Conservation (phyloP, 1,284 basidiomycete genomes). For the Pseudozyma thailandica region DNA sequence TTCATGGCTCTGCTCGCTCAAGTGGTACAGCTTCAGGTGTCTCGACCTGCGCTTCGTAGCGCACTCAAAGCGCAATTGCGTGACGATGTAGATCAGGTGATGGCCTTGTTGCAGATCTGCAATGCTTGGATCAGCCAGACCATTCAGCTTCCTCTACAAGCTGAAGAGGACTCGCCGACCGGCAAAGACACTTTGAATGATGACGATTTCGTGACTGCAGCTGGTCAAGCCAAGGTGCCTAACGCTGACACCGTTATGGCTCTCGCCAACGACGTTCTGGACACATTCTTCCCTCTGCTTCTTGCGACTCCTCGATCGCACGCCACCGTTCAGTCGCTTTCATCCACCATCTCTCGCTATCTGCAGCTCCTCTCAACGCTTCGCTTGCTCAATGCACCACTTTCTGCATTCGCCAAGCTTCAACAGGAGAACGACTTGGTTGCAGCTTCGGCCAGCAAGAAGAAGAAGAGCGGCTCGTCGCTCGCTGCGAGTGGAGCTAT, state of each 20-base stretch:
- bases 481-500: constrained; percentile 33
- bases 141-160: constrained; percentile 17
- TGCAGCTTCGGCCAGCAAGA: neutral
- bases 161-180: constrained; percentile 3
- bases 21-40: constrained; percentile 28
- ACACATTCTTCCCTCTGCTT: constrained; percentile 51
- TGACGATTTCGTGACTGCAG: constrained; percentile 7
- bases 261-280: constrained; percentile 49
- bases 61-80: constrained; percentile 36
- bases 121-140: constrained; percentile 42
- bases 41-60: constrained; percentile 35
- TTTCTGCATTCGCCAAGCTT: constrained; percentile 50
- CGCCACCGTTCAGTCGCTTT: constrained; percentile 29
- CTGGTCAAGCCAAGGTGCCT: constrained; percentile 15
- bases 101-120: constrained; percentile 43
- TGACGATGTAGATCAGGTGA: constrained; percentile 33
- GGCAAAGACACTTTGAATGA: too few relatives aligned
- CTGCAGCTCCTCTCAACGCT: constrained; percentile 29
- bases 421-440: constrained; percentile 33
- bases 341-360: constrained; percentile 37
- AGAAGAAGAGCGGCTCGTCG: constrained; percentile 9
- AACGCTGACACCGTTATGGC: constrained; percentile 26
- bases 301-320: constrained; percentile 39
- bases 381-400: constrained; percentile 41
- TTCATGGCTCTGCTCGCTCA: constrained; percentile 20